phyloP scores from a whole-genome alignment of 2,329 filamentous ascomycete species.

The Chaetothyriales sp. region DNA sequence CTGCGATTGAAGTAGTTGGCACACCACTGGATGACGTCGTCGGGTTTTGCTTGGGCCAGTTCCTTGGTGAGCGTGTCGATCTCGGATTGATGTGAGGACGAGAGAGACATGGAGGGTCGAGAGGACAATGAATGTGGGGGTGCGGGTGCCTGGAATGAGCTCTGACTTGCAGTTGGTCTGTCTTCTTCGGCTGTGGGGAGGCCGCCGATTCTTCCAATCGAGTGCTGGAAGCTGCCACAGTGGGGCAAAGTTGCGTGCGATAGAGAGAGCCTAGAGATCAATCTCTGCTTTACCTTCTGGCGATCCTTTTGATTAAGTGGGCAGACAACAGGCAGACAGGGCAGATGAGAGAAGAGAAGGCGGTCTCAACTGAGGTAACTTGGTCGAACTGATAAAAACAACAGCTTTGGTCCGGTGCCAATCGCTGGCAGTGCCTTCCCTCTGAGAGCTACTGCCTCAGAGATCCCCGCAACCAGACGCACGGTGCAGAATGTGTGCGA shows the following conservation, averaged over 20 bases:
- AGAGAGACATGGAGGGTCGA: slow-evolving; percentile 29
- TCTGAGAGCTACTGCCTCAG: neutral
- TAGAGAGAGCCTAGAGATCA: neutral
- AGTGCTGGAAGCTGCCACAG: neutral
- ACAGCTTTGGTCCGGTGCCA: neutral
- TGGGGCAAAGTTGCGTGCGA: neutral
- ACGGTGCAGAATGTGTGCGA: neutral
- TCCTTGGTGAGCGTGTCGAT: slow-evolving; percentile 49
- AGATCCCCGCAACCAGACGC: neutral
- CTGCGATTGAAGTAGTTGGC: slow-evolving; percentile 52
- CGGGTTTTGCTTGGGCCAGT: slow-evolving; percentile 41
- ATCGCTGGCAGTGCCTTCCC: neutral
- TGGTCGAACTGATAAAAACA: neutral
- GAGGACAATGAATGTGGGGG: slow-evolving; percentile 1
- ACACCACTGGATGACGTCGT: slow-evolving; percentile 55
- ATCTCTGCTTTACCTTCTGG: neutral
- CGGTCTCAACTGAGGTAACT: neutral
- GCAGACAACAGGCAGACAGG: too few species aligned
- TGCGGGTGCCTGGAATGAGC: slow-evolving; percentile 5
- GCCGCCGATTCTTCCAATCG: neutral
- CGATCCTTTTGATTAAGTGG: neutral
- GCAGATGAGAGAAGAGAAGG: neutral
- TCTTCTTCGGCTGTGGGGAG: slow-evolving; percentile 3
- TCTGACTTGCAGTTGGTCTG: slow-evolving; percentile 3
- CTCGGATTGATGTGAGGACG: slow-evolving; percentile 44